Percentiles rank a stretch among this genome's conserved stretches.
phyloP scores from a whole-genome alignment of 169 alveolate genomes.

The Toxoplasma gondii region DNA sequence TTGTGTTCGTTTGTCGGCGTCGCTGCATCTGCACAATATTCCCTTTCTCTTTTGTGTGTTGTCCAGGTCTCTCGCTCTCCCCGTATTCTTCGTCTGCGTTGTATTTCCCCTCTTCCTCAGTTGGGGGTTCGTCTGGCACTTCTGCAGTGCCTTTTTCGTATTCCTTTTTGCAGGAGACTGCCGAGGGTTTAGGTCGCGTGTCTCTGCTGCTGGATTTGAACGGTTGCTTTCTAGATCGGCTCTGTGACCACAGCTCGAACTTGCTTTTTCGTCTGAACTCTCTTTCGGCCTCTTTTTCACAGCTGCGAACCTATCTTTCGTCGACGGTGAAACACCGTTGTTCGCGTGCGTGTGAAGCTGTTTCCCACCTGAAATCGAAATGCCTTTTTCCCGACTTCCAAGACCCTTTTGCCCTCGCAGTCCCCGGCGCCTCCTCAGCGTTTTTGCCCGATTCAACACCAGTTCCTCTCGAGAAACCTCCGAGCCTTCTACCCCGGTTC shows the following conservation, averaged over 20 bases:
- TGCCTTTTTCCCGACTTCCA: background rate
- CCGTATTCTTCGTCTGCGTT: constrained; percentile 5
- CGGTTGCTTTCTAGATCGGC: constrained; percentile 36
- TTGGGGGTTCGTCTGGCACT: no score
- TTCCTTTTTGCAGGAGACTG: constrained; percentile 25
- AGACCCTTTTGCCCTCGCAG: background rate
- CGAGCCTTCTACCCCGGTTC: background rate
- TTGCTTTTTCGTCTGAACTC: background rate
- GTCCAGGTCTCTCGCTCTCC: constrained; percentile 13
- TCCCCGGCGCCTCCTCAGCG: background rate
- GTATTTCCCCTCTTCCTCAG: background rate
- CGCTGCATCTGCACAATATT: no score
- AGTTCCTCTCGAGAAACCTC: background rate
- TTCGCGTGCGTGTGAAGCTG: background rate
- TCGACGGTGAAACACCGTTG: background rate
- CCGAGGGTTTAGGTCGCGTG: constrained; percentile 21
- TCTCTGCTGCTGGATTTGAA: constrained; percentile 33
- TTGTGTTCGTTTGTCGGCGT: no score
- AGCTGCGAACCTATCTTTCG: background rate
- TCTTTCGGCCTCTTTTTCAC: constrained; percentile 12
- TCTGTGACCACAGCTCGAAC: constrained; percentile 35
- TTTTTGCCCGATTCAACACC: background rate
- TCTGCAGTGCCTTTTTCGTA: background rate
- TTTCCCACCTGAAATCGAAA: no score
- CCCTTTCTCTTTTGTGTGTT: background rate